These are phyloP conservation scores for Rhizoctonia solani DNA, from an alignment of 1,284 basidiomycete genomes.

Conservation along the genomic window DNA sequence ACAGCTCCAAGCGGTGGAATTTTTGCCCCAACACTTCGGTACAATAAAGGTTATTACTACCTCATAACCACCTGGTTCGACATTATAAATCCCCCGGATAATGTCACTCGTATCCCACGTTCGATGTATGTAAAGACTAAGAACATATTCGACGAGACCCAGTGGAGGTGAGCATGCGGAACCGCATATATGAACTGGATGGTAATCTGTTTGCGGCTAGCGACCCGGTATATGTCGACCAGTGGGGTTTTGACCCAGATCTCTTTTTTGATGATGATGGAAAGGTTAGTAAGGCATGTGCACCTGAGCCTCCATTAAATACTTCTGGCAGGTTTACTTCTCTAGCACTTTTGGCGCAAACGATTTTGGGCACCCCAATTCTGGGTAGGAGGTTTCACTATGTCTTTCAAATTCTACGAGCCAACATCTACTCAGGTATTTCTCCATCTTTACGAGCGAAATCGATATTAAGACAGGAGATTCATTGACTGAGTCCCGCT, in stretches of 20 bases:
- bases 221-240: conserved; percentile 36
- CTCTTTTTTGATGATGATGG: conserved; percentile 36
- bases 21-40: conserved; percentile 34
- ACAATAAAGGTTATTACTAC: conserved; percentile 37
- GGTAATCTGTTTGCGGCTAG: not conserved
- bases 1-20: conserved; percentile 37
- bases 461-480: conserved; percentile 38
- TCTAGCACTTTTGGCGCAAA: conserved; percentile 23
- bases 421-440: conserved; percentile 12
- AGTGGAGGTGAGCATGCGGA: conserved; percentile 14
- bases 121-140: conserved; percentile 33
- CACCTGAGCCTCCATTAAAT: not conserved
- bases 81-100: conserved; percentile 34
- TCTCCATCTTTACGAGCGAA: conserved; percentile 38
- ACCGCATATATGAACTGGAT: not conserved
- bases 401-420: not conserved
- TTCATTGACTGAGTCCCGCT: conserved; percentile 34
- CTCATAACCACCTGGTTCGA: conserved; percentile 36
- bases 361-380: conserved; percentile 34
- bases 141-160: conserved; percentile 35
- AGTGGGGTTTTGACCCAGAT: conserved; percentile 33
- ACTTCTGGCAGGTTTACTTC: conserved; percentile 19
- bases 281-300: not conserved
- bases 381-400: conserved; percentile 12
- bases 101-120: conserved; percentile 26